These are phyloP conservation scores for Wickerhamiella pararugosa DNA, from an alignment of 1,139 yeast genomes.

Conservation along the genomic window DNA sequence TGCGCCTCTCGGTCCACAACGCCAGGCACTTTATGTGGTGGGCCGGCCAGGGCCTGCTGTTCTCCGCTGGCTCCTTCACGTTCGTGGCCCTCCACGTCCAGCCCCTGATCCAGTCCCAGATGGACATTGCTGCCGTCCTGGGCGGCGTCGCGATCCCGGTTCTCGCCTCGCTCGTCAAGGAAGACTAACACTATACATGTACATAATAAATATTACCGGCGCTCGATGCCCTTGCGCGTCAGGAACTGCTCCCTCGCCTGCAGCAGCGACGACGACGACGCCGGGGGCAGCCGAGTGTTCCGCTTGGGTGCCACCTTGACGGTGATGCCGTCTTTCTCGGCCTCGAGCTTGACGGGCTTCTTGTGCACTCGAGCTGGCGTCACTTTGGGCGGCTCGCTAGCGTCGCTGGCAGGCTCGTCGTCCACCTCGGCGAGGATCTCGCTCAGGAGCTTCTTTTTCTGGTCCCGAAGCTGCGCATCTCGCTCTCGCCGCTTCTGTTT, in stretches of 20 bases:
- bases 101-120: constrained; percentile 12
- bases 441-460: constrained; percentile 24
- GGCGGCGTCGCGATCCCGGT: constrained; percentile 5
- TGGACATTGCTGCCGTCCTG: constrained; percentile 3
- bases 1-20: constrained; percentile 23
- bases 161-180: constrained; percentile 1
- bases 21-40: constrained; percentile 25
- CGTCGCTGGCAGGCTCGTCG: neutral
- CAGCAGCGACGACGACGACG: constrained; percentile 9
- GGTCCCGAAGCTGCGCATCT: constrained; percentile 30
- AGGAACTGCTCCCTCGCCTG: constrained; percentile 12
- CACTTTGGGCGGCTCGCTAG: neutral
- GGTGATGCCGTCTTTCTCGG: constrained; percentile 14
- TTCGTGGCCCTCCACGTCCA: constrained; percentile 53
- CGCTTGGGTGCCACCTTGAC: constrained; percentile 9
- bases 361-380: constrained; percentile 14
- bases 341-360: constrained; percentile 21
- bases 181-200: neutral
- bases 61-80: constrained; percentile 60
- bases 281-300: constrained; percentile 11
- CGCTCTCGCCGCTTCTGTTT: constrained; percentile 31
- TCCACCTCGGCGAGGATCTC: constrained; percentile 11
- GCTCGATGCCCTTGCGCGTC: constrained; percentile 15
- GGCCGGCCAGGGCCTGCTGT: constrained; percentile 39
- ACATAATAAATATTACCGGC: neutral